These are phyloP conservation scores for Colletotrichum higginsianum DNA, from an alignment of 2,329 filamentous ascomycete species.

Conservation along the genomic window DNA sequence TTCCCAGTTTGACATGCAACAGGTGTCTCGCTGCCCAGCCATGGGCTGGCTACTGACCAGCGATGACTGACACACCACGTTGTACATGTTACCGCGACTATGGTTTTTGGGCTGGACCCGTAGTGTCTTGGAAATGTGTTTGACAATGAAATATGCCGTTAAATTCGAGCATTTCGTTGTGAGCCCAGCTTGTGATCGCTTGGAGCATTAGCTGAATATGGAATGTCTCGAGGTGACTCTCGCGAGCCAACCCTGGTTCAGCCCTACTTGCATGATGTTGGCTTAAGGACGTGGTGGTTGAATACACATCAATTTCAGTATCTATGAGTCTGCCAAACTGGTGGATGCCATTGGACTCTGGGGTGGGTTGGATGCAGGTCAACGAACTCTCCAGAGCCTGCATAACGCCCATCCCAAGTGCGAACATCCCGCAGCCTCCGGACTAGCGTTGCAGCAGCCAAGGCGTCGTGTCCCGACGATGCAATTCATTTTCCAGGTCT, in stretches of 20 bases:
- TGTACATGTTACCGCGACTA: constrained; percentile 11
- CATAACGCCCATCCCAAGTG: background rate
- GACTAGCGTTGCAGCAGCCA: background rate
- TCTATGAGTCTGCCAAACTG: background rate
- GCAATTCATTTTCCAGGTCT: background rate
- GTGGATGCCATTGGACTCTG: constrained; percentile 5
- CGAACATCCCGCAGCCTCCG: background rate
- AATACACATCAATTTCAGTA: background rate
- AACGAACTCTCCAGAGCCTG: background rate
- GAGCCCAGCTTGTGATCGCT: background rate
- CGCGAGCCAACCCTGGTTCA: constrained; percentile 7
- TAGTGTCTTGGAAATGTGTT: constrained; percentile 2
- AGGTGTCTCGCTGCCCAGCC: constrained; percentile 6
- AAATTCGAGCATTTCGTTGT: background rate
- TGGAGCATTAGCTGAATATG: background rate
- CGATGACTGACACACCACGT: constrained; percentile 20
- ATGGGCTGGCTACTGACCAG: background rate
- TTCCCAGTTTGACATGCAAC: constrained; percentile 6
- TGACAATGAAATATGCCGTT: background rate
- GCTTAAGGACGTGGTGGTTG: background rate
- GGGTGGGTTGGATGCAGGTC: background rate
- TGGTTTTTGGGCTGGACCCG: constrained; percentile 4
- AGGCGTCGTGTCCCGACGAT: background rate
- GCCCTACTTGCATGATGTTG: constrained; percentile 30
- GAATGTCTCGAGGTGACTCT: background rate